Percentiles rank a stretch among this genome's conserved stretches.
Evolutionary conservation across 140 eudicot species (phyloP).

Genomic region (Ambrosia hybrid): DNA sequence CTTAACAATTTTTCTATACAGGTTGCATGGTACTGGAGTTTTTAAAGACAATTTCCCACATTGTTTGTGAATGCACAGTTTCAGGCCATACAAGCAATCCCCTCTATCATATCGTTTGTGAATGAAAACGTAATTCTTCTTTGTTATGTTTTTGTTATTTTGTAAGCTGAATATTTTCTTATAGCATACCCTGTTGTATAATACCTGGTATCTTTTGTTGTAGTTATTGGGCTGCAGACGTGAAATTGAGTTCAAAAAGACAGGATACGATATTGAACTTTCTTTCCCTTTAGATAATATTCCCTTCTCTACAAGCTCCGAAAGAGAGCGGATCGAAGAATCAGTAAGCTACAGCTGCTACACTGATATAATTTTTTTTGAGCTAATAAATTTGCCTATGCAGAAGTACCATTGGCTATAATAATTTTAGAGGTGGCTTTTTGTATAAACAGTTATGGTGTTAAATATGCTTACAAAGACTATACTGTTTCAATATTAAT

Average conservation of each 20-base stretch:
- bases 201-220: constrained; percentile 25
- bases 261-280: constrained; percentile 82
- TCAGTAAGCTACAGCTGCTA: constrained; percentile 53
- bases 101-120: constrained; percentile 79
- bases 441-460: not conserved
- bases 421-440: not conserved
- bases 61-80: constrained; percentile 94
- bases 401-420: constrained; percentile 6
- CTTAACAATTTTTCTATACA: too few relatives aligned
- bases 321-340: constrained; percentile 86
- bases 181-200: not conserved
- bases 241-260: constrained; percentile 71
- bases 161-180: constrained; percentile 4
- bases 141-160: constrained; percentile 1
- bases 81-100: constrained; percentile 83
- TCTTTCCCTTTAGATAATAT: constrained; percentile 80
- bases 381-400: constrained; percentile 12
- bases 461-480: not conserved
- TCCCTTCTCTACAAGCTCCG: constrained; percentile 68
- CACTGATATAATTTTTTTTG: not conserved
- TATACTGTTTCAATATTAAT: not conserved
- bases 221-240: constrained; percentile 94
- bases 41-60: too few relatives aligned
- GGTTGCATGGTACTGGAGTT: too few relatives aligned
- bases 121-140: constrained; percentile 68